These are phyloP conservation scores for Clonostachys byssicola DNA, from an alignment of 2,329 filamentous ascomycete genomes.

Conservation along the genomic window DNA sequence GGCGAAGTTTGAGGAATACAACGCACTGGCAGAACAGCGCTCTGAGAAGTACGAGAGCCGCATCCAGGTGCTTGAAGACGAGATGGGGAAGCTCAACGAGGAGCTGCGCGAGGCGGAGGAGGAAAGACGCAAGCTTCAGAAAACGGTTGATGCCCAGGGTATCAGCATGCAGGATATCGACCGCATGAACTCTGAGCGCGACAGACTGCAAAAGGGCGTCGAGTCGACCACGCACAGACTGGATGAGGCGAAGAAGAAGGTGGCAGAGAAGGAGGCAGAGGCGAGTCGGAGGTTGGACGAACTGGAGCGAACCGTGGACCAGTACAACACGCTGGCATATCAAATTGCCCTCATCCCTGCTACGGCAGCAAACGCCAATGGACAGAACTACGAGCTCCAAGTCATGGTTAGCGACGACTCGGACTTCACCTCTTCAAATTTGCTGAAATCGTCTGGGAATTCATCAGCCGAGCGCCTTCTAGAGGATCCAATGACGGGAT, in stretches of 20 bases:
- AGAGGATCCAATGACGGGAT: constrained; percentile 77
- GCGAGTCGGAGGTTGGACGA: constrained; percentile 84
- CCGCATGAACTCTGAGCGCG: constrained; percentile 94
- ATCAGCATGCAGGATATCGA: constrained; percentile 98
- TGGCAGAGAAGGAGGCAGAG: constrained; percentile 83
- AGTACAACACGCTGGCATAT: constrained; percentile 92
- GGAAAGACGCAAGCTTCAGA: constrained; percentile 75
- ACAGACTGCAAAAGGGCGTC: constrained; percentile 85
- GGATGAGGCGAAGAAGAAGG: constrained; percentile 79
- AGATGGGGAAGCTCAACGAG: constrained; percentile 72
- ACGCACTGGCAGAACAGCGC: constrained; percentile 75
- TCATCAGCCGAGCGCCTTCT: constrained; percentile 69
- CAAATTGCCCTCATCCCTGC: constrained; percentile 87
- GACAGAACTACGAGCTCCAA: constrained; percentile 77
- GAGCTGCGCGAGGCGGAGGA: constrained; percentile 79
- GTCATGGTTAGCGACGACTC: constrained; percentile 76
- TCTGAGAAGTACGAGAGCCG: constrained; percentile 85
- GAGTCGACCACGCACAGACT: constrained; percentile 71
- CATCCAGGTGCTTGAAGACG: constrained; percentile 78
- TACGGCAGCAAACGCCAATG: constrained; percentile 81
- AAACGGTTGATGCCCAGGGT: constrained; percentile 84
- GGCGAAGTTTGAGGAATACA: constrained; percentile 93
- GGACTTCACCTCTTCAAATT: constrained; percentile 67
- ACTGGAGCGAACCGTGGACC: constrained; percentile 83
- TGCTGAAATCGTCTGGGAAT: constrained; percentile 31